Percentiles rank a stretch among this genome's conserved stretches.
phyloP scores from a whole-genome alignment of 139 green algal species.

The Diplosphaera chodatii region DNA sequence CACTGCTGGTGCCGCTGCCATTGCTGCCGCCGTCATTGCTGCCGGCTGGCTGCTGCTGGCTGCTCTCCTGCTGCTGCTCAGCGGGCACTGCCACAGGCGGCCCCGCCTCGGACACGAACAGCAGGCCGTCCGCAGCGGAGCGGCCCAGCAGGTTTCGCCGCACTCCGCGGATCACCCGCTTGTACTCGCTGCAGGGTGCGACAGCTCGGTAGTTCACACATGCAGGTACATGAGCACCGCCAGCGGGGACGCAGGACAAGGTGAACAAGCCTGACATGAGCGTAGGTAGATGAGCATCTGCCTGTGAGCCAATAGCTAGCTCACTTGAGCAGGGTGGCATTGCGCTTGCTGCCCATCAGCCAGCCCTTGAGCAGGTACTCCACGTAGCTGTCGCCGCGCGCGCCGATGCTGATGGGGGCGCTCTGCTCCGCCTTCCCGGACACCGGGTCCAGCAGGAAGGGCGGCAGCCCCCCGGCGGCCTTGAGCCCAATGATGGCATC shows the following conservation, averaged over 20 bases:
- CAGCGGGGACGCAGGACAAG: neutral
- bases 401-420: constrained; percentile 32
- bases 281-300: too few relatives aligned
- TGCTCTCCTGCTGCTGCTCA: too few relatives aligned
- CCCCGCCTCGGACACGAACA: constrained; percentile 50
- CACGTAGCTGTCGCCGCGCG: constrained; percentile 53
- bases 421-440: constrained; percentile 5
- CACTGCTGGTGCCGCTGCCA: too few relatives aligned
- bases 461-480: constrained; percentile 10
- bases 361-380: constrained; percentile 89
- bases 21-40: too few relatives aligned
- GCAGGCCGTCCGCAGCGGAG: constrained; percentile 40
- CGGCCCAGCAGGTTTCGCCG: constrained; percentile 50
- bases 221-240: too few relatives aligned
- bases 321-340: constrained; percentile 4
- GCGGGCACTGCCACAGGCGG: too few relatives aligned
- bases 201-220: neutral
- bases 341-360: constrained; percentile 31
- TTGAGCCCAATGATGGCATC: neutral
- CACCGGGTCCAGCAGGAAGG: constrained; percentile 14
- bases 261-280: too few relatives aligned
- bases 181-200: constrained; percentile 33
- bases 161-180: constrained; percentile 48
- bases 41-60: too few relatives aligned
- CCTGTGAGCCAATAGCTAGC: neutral